phyloP scores from a whole-genome alignment of 1,284 basidiomycete species.

The Pseudozyma hubeiensis region DNA sequence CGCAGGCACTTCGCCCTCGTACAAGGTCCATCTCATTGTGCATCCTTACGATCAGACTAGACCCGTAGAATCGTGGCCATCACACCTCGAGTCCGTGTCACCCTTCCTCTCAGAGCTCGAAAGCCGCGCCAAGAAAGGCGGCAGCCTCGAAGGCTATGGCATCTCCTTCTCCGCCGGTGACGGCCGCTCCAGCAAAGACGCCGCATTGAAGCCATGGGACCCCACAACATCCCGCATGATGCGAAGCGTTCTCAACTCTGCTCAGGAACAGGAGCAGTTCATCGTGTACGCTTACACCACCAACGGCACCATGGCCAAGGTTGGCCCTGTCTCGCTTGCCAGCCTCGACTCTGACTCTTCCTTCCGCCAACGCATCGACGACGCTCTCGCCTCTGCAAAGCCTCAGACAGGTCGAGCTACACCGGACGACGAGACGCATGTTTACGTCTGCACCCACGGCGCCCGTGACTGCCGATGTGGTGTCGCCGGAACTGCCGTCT shows the following conservation, averaged over 20 bases:
- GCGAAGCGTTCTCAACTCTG: slow-evolving; percentile 51
- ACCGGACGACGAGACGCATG: slow-evolving; percentile 51
- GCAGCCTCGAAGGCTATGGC: slow-evolving; percentile 57
- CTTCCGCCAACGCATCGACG: slow-evolving; percentile 32
- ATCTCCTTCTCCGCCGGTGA: slow-evolving; percentile 53
- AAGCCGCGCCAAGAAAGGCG: slow-evolving; percentile 50
- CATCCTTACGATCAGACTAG: slow-evolving; percentile 45
- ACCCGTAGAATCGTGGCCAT: slow-evolving; percentile 55
- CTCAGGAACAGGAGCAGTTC: slow-evolving; percentile 54
- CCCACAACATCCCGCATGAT: slow-evolving; percentile 47
- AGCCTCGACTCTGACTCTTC: slow-evolving; percentile 45
- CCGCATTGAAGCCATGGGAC: slow-evolving; percentile 51
- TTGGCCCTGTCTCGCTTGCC: slow-evolving; percentile 55
- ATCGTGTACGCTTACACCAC: slow-evolving; percentile 51
- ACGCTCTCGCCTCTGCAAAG: slow-evolving; percentile 30
- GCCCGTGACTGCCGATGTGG: slow-evolving; percentile 69
- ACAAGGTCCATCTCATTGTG: slow-evolving; percentile 60
- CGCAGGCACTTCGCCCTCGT: slow-evolving; percentile 57
- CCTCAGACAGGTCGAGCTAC: slow-evolving; percentile 34
- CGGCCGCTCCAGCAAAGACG: neutral
- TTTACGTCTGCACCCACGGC: slow-evolving; percentile 69
- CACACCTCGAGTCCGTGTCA: slow-evolving; percentile 54
- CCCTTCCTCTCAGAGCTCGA: slow-evolving; percentile 61
- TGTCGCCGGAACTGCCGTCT: slow-evolving; percentile 65
- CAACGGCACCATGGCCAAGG: slow-evolving; percentile 50